phyloP scores from a whole-genome alignment of 176 grass and related monocot species.

The Carex myosuroides region DNA sequence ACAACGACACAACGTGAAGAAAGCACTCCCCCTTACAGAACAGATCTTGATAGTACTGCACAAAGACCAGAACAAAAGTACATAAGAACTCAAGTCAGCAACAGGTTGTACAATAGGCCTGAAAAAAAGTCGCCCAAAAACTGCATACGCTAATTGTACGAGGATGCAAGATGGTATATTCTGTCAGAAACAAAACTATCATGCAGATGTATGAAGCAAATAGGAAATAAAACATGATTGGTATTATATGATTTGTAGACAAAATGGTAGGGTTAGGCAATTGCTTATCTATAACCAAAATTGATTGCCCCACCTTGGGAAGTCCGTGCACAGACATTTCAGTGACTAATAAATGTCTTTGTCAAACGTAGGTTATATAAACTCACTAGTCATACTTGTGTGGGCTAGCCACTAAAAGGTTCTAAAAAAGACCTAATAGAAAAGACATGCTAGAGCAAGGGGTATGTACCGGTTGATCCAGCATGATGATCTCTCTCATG shows the following conservation, averaged over 20 bases:
- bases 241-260: neutral
- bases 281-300: neutral
- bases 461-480: constrained; percentile 58
- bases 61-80: constrained; percentile 12
- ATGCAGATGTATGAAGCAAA: neutral
- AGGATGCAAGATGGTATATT: constrained; percentile 15
- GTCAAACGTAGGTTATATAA: neutral
- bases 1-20: constrained; percentile 88
- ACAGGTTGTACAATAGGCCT: neutral
- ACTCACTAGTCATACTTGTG: neutral
- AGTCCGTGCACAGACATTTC: neutral
- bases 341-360: neutral
- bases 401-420: neutral
- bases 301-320: neutral
- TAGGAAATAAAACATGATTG: neutral
- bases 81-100: neutral
- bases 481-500: constrained; percentile 87
- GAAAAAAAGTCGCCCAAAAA: neutral
- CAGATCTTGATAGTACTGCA: constrained; percentile 86
- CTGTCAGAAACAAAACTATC: constrained; percentile 10
- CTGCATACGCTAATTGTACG: neutral
- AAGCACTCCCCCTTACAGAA: constrained; percentile 86
- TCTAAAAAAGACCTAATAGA: neutral
- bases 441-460: neutral
- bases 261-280: neutral